Evolutionary conservation across 257 asterid genomes (phyloP), one percentile per base, ranked within the genome.

Genomic region (Petrea volubilis): DNA sequence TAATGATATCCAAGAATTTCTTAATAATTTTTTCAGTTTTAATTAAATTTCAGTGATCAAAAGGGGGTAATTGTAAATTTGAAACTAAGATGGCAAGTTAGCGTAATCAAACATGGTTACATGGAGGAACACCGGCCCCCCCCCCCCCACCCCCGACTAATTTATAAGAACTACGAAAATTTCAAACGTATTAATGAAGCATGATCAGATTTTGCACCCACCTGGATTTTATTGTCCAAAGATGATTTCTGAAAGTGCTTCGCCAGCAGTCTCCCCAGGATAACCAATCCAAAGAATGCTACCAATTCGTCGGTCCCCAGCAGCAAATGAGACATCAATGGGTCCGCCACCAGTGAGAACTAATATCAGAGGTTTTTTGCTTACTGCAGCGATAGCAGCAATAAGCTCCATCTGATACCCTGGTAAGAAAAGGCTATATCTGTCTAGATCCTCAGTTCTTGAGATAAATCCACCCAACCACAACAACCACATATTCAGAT

Each of bases 341-440:
- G 99, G 97, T 18, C 99, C 99, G 43, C 99, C 99, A 49, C 97
- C 93, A 7, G 88, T 84, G 44, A 94, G 93, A 64, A 88, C 97
- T 84, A 94, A 78, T 59, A 88, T 81, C 65, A 91, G 44, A 0
- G 96, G 99, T 9, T 86, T 88, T 77, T 68, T 81, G 83, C 88
- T 85, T 28, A 71, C 87, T 6, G 80, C 80, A 67, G 97, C 96
- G 52, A 94, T 78, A 46, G 88, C 68, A 38, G 24, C 74, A 70
- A 89, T 71, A 15, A 94, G 89, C 31, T 72, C 74, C 76, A 27
- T 84, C 77, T 94, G 99, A 77, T 89, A 27, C 43, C 99, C 99
- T 1, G 99, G 99, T 78, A 94, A 79, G 50, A 94, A 89, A 74
- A 94, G 96, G 83, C 95, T 94, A 71, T 89, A 86, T 66, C 99